Base-by-base conservation (phyloP, 257 asterid species). In the Solanum sejunctum region DNA sequence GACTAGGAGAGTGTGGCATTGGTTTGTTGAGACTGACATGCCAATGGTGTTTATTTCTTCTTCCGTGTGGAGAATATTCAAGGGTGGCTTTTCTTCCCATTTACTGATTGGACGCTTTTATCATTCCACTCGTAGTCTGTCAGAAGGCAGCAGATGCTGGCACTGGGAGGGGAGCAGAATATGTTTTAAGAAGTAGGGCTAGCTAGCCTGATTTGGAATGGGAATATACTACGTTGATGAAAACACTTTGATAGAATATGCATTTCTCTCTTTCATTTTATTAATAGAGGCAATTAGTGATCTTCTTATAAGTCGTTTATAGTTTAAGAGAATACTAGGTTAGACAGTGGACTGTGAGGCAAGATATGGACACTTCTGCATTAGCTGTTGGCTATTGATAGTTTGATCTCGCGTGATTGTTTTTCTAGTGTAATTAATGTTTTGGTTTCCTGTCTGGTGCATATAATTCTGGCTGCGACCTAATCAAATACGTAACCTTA, bases 1-100 rank as follows among this genome's bases (percentile, higher is more conserved):
- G 86, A 85, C 86, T 85, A 55, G 75, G 79, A 54, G 43, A 63
- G 80, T 52, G 51, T 83, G 26, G 80, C 71, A 63, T 26, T 77
- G 61, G 21, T 49, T 51, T 77, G 43, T 26, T 41, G 82, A 51
- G 82, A 77, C 41, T 15, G 43, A 51, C 41, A 49, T 75, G 82
- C 28, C 82, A 23, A 49, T 75, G 82, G 45, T 75, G 61, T 39
- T 49, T 21, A 77, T 75, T 49, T 77, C 63, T 49, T 77, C 16
- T 20, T 26, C 82, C 17, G 2, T 23, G 9, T 23, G 60, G 43
- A 49, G 61, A 23, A 75, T 75, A 39, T 69, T 39, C 75, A 66
- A 69, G 51, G 12, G 63, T 26, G 63, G 51, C 45, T 49, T 54
- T 51, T 49, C 43, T 21, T 73, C 39, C 82, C 43, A 51, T 52